phyloP scores from a whole-genome alignment of 2,329 filamentous ascomycete genomes.

The Pseudocercospora crystallina region DNA sequence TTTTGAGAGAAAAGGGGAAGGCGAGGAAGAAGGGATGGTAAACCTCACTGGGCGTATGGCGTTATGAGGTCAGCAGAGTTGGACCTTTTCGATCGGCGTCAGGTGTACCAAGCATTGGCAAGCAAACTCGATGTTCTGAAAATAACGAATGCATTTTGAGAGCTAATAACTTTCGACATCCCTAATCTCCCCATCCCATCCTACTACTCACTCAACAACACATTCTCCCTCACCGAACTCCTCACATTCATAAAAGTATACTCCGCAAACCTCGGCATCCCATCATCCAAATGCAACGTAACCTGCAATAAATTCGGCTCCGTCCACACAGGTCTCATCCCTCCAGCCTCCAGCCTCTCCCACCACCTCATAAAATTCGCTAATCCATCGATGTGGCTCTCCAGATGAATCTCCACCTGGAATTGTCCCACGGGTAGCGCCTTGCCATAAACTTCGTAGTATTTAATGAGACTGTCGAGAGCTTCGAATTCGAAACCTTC shows the following conservation, averaged over 20 bases:
- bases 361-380: slow-evolving; percentile 3
- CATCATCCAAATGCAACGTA: background rate
- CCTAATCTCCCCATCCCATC: too few relatives aligned
- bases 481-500: slow-evolving; percentile 39
- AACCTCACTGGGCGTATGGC: too few relatives aligned
- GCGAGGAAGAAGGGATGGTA: too few relatives aligned
- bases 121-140: too few relatives aligned
- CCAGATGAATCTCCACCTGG: slow-evolving; percentile 3
- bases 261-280: slow-evolving; percentile 3
- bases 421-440: slow-evolving; percentile 3
- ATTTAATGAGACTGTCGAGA: slow-evolving; percentile 1
- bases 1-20: too few relatives aligned
- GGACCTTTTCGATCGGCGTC: too few relatives aligned
- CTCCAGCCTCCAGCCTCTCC: slow-evolving; percentile 2
- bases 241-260: background rate
- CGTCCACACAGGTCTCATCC: slow-evolving; percentile 6
- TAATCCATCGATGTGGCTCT: background rate
- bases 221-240: background rate
- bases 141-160: too few relatives aligned
- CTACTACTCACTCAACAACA: background rate
- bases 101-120: too few relatives aligned
- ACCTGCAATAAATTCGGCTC: slow-evolving; percentile 1
- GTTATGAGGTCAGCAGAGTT: too few relatives aligned
- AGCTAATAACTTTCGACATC: too few relatives aligned
- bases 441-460: background rate